Evolutionary conservation across 1,139 yeast species (phyloP).

Genomic region (Protomyces inundatus): DNA sequence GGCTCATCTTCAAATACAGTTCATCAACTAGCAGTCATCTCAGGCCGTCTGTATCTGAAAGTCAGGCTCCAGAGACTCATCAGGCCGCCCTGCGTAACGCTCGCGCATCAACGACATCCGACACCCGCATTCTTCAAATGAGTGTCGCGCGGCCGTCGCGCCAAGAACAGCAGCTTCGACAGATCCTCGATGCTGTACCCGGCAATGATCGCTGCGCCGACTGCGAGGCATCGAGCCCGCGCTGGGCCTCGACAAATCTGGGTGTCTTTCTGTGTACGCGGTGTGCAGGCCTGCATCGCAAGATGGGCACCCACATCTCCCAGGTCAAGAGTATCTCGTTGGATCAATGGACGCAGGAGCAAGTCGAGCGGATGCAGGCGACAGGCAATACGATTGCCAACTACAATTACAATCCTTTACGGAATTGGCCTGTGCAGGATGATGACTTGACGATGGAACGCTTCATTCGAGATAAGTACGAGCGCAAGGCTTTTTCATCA

Average conservation of each 20-base stretch:
- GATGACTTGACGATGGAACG: conserved; percentile 42
- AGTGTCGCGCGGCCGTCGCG: neutral
- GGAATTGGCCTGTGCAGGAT: conserved; percentile 31
- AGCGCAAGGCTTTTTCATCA: conserved; percentile 33
- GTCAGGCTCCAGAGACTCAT: too few species aligned
- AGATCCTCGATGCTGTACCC: conserved; percentile 39
- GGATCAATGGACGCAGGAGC: conserved; percentile 53
- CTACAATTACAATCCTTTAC: conserved; percentile 56
- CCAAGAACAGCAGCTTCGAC: conserved; percentile 44
- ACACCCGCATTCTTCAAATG: too few species aligned
- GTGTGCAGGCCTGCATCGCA: conserved; percentile 61
- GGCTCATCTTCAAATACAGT: too few species aligned
- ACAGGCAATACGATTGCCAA: conserved; percentile 45
- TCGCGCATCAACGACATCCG: too few species aligned
- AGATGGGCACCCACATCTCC: conserved; percentile 56
- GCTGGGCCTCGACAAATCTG: conserved; percentile 35
- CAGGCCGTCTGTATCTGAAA: too few species aligned
- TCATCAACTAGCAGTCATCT: too few species aligned
- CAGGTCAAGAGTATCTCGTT: conserved; percentile 63
- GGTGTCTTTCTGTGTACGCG: conserved; percentile 60
- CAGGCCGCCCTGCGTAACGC: too few species aligned
- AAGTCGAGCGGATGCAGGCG: conserved; percentile 51
- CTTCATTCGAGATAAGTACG: conserved; percentile 52
- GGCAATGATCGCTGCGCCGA: conserved; percentile 53
- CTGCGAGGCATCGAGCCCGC: conserved; percentile 53